Evolutionary conservation across 805 yeast genomes (phyloP), one percentile per base, ranked within the genome.

Genomic region (Lipomyces starkeyi): DNA sequence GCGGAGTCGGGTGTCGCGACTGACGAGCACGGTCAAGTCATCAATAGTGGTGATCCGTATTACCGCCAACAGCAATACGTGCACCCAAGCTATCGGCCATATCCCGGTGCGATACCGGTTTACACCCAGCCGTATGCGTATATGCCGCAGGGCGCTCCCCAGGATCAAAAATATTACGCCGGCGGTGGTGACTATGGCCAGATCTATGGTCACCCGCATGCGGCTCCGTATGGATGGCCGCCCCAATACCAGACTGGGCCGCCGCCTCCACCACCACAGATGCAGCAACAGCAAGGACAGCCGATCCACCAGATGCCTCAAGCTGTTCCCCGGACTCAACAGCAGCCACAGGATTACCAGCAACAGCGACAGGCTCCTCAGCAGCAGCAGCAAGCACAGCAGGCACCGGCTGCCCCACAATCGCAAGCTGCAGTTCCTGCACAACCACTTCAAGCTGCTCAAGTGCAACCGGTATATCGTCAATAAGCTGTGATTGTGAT

Each of bases 91-190:
- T 65, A 63, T 59, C 65, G 72, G 58, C 70, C 63, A 53, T 70
- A 32, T 58, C 74, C 63, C 35, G 74, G 66, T n/a, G 63, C 49
- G 43, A 60, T 40, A 71, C 68, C 73, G 22, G 71, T 65, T 9
- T 62, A 65, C 27, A 66, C 57, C 6, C 68, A 65, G 53, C 58
- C 68, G 20, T 62, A 65, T 27, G 47, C 61, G 25, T 62, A 65
- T 56, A 35, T 57, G 54, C 59, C 34, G 34, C 64, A 25, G 32
- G 64, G 53, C 8, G 35, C 61, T 9, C 59, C 65, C 1, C 62
- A 29, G 29, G 64, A 65, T 29, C 65, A 64, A 58, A 52, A 59
- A 53, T 62, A 67, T 54, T 59, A 67, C 59, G 20, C 22, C 7
- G 71, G 65, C 29, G 59, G 43, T 53, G 47, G 47, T 14, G 61